Percentiles rank a stretch among this genome's conserved stretches.
Evolutionary conservation across 1,139 yeast genomes (phyloP).

Genomic region (Lodderomyces beijingensis): DNA sequence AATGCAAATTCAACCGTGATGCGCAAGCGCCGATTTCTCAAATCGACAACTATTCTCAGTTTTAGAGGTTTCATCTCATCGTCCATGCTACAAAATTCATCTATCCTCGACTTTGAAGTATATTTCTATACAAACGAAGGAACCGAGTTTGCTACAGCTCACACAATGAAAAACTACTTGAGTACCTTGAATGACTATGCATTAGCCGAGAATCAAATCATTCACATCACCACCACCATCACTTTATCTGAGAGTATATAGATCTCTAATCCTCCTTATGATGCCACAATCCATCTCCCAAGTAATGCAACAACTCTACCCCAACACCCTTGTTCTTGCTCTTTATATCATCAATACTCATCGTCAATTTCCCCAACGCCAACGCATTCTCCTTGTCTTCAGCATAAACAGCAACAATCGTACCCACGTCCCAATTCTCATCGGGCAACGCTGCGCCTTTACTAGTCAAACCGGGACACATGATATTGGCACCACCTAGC

Average conservation of each 20-base stretch:
- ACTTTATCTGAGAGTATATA: constrained; percentile 4
- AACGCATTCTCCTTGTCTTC: constrained; percentile 91
- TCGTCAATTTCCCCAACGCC: constrained; percentile 80
- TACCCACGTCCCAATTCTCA: constrained; percentile 56
- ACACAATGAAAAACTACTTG: constrained; percentile 28
- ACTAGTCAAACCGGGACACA: constrained; percentile 97
- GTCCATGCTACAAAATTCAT: constrained; percentile 7
- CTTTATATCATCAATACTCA: constrained; percentile 91
- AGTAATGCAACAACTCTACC: constrained; percentile 75
- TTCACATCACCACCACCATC: constrained; percentile 8
- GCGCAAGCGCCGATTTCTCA: constrained; percentile 7
- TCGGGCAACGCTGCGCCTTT: constrained; percentile 86
- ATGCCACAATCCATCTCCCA: constrained; percentile 89
- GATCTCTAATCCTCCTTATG: constrained; percentile 29
- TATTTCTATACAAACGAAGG: constrained; percentile 17
- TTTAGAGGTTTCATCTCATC: constrained; percentile 23
- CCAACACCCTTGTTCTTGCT: constrained; percentile 85
- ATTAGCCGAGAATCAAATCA: constrained; percentile 22
- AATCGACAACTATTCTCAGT: constrained; percentile 21
- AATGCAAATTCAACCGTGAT: neutral
- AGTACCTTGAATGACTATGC: constrained; percentile 33
- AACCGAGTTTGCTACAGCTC: constrained; percentile 8
- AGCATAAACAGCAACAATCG: constrained; percentile 78
- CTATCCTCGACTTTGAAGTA: constrained; percentile 18
- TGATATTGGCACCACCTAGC: constrained; percentile 88